phyloP scores from a whole-genome alignment of 495 filamentous ascomycete species.

The Amphirosellinia nigrospora region DNA sequence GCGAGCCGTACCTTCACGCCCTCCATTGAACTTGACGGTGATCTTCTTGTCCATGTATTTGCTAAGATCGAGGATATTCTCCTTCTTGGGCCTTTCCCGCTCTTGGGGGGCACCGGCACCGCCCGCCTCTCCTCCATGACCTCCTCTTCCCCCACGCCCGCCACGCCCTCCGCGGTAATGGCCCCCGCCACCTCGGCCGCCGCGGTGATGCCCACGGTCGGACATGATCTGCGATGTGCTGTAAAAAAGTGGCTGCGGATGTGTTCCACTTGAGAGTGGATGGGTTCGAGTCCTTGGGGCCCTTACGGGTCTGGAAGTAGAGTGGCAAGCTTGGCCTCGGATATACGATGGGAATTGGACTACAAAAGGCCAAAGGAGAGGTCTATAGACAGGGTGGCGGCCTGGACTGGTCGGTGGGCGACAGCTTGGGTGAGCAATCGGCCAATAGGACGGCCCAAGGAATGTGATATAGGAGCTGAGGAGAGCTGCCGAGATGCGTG shows the following conservation, averaged over 20 bases:
- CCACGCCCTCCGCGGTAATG: conserved; percentile 53
- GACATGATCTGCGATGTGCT: conserved; percentile 56
- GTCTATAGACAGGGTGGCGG: not conserved
- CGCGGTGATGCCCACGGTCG: conserved; percentile 66
- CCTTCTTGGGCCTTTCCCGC: conserved; percentile 88
- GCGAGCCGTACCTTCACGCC: conserved; percentile 75
- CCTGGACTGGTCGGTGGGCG: conserved; percentile 12
- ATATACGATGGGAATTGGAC: conserved; percentile 26
- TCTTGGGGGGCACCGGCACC: conserved; percentile 49
- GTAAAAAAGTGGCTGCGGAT: conserved; percentile 22
- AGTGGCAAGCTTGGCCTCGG: conserved; percentile 28
- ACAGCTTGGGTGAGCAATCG: conserved; percentile 10
- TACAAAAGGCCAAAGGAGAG: not conserved
- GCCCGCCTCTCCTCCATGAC: conserved; percentile 40
- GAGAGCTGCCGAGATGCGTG: conserved; percentile 3
- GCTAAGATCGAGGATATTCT: conserved; percentile 92
- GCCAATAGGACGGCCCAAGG: conserved; percentile 13
- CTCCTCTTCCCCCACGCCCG: conserved; percentile 54
- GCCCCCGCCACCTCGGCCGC: conserved; percentile 49
- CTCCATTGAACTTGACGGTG: conserved; percentile 94
- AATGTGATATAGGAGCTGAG: not conserved
- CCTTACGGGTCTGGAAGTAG: conserved; percentile 27
- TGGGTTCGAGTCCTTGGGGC: conserved; percentile 19
- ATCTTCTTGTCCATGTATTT: conserved; percentile 98
- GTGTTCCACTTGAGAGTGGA: conserved; percentile 26